These are phyloP conservation scores for Hypoxylon sp. DNA, from an alignment of 2,329 filamentous ascomycete species.

Conservation along the genomic window DNA sequence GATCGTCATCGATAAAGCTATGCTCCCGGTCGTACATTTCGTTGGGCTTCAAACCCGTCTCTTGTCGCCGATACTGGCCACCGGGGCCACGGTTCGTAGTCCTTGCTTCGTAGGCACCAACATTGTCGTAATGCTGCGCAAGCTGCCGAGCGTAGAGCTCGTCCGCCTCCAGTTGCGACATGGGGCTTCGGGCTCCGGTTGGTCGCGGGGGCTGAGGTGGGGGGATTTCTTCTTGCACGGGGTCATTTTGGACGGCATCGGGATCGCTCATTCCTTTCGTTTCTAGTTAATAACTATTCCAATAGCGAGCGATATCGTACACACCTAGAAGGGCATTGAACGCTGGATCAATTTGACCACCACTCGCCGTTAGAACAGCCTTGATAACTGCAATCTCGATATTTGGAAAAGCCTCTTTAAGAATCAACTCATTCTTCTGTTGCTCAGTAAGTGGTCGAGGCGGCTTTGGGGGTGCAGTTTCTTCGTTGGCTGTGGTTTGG, in stretches of 20 bases:
- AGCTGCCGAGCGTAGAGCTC: slow-evolving; percentile 93
- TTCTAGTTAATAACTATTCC: slow-evolving; percentile 35
- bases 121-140: slow-evolving; percentile 87
- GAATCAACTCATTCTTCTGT: slow-evolving; percentile 87
- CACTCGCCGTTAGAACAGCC: slow-evolving; percentile 88
- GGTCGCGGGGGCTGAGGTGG: slow-evolving; percentile 87
- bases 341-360: slow-evolving; percentile 89
- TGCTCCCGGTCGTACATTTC: slow-evolving; percentile 78
- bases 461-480: slow-evolving; percentile 79
- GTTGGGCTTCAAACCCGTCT: slow-evolving; percentile 69
- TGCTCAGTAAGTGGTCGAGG: slow-evolving; percentile 85
- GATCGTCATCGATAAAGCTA: slow-evolving; percentile 95
- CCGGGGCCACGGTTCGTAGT: slow-evolving; percentile 62
- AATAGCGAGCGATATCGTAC: slow-evolving; percentile 42
- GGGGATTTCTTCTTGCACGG: slow-evolving; percentile 70
- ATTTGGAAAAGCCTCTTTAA: slow-evolving; percentile 93
- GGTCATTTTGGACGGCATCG: slow-evolving; percentile 71
- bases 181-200: slow-evolving; percentile 67
- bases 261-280: slow-evolving; percentile 82
- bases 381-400: slow-evolving; percentile 87
- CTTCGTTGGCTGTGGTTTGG: slow-evolving; percentile 56
- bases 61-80: slow-evolving; percentile 59
- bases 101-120: slow-evolving; percentile 70
- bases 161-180: slow-evolving; percentile 89
- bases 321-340: slow-evolving; percentile 93